phyloP scores from a whole-genome alignment of 495 filamentous ascomycete genomes.

The Aspergillus biplanus region DNA sequence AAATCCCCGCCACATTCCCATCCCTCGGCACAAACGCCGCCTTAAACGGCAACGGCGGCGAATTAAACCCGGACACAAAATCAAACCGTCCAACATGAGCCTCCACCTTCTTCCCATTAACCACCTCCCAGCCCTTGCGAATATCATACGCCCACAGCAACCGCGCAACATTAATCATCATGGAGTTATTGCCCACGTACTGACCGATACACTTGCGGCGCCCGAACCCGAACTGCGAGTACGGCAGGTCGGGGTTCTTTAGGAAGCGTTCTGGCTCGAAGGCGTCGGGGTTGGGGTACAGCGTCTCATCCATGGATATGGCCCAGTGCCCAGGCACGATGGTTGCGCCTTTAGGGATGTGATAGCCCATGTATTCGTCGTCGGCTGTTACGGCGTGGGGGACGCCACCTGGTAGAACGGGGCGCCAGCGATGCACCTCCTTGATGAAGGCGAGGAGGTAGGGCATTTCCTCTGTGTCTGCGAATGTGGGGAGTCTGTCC shows the following conservation, averaged over 20 bases:
- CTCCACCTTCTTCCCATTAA: slow-evolving; percentile 14
- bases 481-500: slow-evolving; percentile 51
- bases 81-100: neutral
- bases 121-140: neutral
- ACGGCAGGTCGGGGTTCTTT: slow-evolving; percentile 44
- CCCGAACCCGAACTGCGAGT: slow-evolving; percentile 63
- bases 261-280: slow-evolving; percentile 50
- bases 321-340: slow-evolving; percentile 45
- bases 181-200: slow-evolving; percentile 57
- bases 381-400: slow-evolving; percentile 58
- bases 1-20: neutral
- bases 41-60: slow-evolving; percentile 11
- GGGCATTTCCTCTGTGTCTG: slow-evolving; percentile 48
- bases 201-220: slow-evolving; percentile 62
- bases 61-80: slow-evolving; percentile 2
- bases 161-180: slow-evolving; percentile 60
- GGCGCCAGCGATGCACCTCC: slow-evolving; percentile 64
- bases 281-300: slow-evolving; percentile 36
- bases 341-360: slow-evolving; percentile 57
- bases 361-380: slow-evolving; percentile 59
- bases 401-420: slow-evolving; percentile 56
- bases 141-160: slow-evolving; percentile 63
- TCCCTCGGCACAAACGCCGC: slow-evolving; percentile 5
- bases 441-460: slow-evolving; percentile 60
- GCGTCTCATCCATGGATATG: slow-evolving; percentile 40